Conservation (phyloP, 306 rosid genomes). For the Potentilla sterilis region DNA sequence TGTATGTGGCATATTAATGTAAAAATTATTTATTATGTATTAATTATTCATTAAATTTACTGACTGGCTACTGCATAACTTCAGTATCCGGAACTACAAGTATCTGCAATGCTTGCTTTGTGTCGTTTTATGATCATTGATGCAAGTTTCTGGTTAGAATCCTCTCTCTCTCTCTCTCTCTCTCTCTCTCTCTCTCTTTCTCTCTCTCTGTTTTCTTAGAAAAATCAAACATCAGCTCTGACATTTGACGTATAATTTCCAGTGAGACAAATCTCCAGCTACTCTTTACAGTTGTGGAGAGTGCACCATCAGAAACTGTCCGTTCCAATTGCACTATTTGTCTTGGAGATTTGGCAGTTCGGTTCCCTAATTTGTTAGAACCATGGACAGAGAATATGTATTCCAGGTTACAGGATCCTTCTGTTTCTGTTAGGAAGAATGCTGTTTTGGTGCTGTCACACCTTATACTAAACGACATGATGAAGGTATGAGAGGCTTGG, state of each 20-base stretch:
- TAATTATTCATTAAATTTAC: slow-evolving; percentile 8
- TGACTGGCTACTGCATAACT: slow-evolving; percentile 12
- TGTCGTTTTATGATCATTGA: slow-evolving; percentile 93
- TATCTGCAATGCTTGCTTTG: slow-evolving; percentile 91
- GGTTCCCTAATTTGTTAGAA: slow-evolving; percentile 92
- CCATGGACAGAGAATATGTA: slow-evolving; percentile 98
- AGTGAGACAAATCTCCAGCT: slow-evolving; percentile 92
- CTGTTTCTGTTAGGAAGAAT: slow-evolving; percentile 84
- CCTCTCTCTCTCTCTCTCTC: slow-evolving; percentile 16
- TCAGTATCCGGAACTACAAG: slow-evolving; percentile 95
- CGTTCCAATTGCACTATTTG: slow-evolving; percentile 95
- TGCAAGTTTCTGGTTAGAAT: slow-evolving; percentile 82
- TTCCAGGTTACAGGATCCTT: slow-evolving; percentile 69
- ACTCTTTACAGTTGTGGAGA: slow-evolving; percentile 86
- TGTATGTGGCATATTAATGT: background rate
- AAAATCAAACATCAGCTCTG: slow-evolving; percentile 18
- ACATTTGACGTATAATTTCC: slow-evolving; percentile 29
- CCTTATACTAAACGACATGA: slow-evolving; percentile 96
- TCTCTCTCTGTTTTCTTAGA: background rate
- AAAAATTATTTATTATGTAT: background rate
- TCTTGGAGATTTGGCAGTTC: slow-evolving; percentile 89
- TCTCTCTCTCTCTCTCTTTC: slow-evolving; percentile 12
- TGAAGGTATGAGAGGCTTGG: slow-evolving; percentile 63
- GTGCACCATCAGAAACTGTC: slow-evolving; percentile 73
- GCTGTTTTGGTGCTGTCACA: slow-evolving; percentile 98